phyloP scores from a whole-genome alignment of 2,329 filamentous ascomycete species.

The Exophiala sp. region DNA sequence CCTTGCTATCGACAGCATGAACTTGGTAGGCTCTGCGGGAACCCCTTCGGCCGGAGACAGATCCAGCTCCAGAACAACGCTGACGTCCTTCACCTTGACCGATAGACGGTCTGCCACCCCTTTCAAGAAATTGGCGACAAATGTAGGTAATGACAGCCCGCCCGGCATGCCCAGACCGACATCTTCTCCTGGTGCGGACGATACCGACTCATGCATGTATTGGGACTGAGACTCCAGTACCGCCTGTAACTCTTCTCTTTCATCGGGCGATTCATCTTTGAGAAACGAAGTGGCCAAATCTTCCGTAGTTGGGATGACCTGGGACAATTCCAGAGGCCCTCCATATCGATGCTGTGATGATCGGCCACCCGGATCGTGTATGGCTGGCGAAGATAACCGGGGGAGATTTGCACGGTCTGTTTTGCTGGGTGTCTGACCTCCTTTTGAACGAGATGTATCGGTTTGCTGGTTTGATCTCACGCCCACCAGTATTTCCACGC shows the following conservation, averaged over 20 bases:
- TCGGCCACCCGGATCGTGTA: constrained; percentile 31
- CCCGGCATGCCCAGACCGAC: constrained; percentile 49
- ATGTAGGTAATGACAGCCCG: constrained; percentile 51
- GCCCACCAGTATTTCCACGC: constrained; percentile 58
- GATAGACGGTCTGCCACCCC: constrained; percentile 54
- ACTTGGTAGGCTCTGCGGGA: constrained; percentile 20
- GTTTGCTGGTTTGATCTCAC: constrained; percentile 13
- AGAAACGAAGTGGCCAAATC: constrained; percentile 58
- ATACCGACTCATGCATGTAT: constrained; percentile 45
- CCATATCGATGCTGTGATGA: neutral
- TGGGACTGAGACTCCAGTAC: constrained; percentile 49
- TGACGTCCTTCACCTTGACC: constrained; percentile 48
- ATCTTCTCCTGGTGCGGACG: constrained; percentile 47
- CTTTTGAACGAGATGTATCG: constrained; percentile 41
- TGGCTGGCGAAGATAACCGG: constrained; percentile 17
- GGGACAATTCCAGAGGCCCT: constrained; percentile 15
- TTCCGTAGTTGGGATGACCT: constrained; percentile 48
- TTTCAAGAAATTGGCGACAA: constrained; percentile 54
- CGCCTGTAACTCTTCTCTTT: constrained; percentile 54
- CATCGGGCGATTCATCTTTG: constrained; percentile 51
- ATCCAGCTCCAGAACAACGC: constrained; percentile 19
- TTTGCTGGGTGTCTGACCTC: constrained; percentile 35
- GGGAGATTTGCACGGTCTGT: constrained; percentile 28
- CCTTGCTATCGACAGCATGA: constrained; percentile 20
- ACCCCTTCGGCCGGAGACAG: constrained; percentile 5